Base-by-base conservation (phyloP, 73 alveolate species). In the Durusdinium trenchii region DNA sequence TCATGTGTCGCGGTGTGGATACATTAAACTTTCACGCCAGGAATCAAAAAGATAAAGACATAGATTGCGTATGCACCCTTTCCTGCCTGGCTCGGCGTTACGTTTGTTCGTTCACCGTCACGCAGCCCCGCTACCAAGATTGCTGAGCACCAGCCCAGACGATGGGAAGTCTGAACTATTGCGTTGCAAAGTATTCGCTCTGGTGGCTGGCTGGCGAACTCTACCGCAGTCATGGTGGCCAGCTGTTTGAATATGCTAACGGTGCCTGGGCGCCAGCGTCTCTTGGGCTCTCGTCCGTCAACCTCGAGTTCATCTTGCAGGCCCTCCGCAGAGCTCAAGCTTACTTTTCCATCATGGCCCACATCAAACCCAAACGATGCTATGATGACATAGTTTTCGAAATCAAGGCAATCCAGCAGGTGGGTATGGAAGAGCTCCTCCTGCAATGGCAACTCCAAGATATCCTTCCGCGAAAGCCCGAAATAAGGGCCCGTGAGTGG, bases 261-360 rank as follows among this genome's bases (percentile, higher is more conserved):
- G 87, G 87, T 61, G 57, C 42, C 38, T 76, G 93, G 93, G 36
- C n/a, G 48, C 20, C 30, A 62, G 51, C 64, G 2, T 3, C 62
- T 48, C 73, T 69, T 2, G 50, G 73, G 51, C 30, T 82, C 30
- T 48, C 51, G 35, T 46, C 92, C 36, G 92, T 46, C 30, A 73
- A 73, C 73, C n/a, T 82, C 26, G 92, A 82, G n/a, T 82, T 46
- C 48, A 18, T 82, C 30, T 52, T 50, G 47, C 2, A 30, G 67
- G 92, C 92, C 9, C n/a, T 82, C 79, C n/a, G 94, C 40, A 46
- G 67, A 28, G 94, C 94, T 6, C 94, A 84, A 38, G 76, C 94
- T 1, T 84, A 84, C 57, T 57, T 84, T 26, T 6, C 28, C 47
- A 79, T 48, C 54, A 48, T 84, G 76, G 9, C 79, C 1, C 36